A percentile compares a stretch with the other conserved stretches of the same genome.
phyloP scores from a whole-genome alignment of 768 basidiomycete genomes.

The Termitomyces sp. region DNA sequence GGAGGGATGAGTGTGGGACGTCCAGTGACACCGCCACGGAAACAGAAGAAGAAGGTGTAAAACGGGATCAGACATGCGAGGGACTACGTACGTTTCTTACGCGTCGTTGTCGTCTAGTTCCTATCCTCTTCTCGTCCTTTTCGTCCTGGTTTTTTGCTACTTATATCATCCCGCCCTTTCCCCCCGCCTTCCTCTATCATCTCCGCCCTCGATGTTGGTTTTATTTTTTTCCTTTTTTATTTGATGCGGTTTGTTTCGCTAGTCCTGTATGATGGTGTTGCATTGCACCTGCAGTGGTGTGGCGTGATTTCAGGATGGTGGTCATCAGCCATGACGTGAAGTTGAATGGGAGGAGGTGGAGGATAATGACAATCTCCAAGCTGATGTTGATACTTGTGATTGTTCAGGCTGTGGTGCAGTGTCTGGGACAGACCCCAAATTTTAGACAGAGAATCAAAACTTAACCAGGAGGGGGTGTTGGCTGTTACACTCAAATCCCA shows the following conservation, averaged over 20 bases:
- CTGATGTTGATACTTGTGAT: neutral
- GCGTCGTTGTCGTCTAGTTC: conserved; percentile 14
- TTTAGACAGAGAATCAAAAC: too few species aligned
- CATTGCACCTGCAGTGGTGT: conserved; percentile 6
- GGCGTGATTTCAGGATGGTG: neutral
- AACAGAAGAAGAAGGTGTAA: conserved; percentile 97
- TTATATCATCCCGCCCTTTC: conserved; percentile 4
- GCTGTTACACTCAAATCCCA: neutral
- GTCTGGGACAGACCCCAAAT: too few species aligned
- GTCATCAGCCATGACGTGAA: neutral
- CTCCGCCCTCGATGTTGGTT: conserved; percentile 8
- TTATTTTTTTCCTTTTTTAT: conserved; percentile 11
- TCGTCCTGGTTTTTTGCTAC: conserved; percentile 11
- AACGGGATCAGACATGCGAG: conserved; percentile 30
- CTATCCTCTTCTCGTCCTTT: conserved; percentile 2
- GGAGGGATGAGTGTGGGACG: conserved; percentile 83
- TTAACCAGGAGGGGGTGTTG: too few species aligned
- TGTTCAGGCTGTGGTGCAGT: neutral
- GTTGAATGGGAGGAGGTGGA: neutral
- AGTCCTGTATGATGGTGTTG: conserved; percentile 17
- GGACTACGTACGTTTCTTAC: conserved; percentile 13
- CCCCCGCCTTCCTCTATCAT: neutral
- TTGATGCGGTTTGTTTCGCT: conserved; percentile 14
- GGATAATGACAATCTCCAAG: neutral
- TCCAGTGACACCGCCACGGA: conserved; percentile 93